phyloP scores from a whole-genome alignment of 495 filamentous ascomycete genomes.

The Sordaria brevicollis region DNA sequence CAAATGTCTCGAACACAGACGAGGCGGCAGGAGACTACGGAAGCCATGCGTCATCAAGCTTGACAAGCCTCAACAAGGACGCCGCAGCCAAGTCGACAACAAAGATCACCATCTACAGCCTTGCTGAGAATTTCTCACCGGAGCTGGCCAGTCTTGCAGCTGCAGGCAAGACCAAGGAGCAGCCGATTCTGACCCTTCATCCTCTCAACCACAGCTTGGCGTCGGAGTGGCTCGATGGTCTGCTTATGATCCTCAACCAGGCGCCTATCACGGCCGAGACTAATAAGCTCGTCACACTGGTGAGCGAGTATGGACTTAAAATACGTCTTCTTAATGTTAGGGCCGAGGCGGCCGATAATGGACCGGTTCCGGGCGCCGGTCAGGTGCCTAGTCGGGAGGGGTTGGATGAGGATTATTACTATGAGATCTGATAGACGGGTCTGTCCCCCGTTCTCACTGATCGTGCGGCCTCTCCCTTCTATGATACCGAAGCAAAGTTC shows the following conservation, averaged over 20 bases:
- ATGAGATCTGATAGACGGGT: slow-evolving; percentile 33
- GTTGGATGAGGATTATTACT: slow-evolving; percentile 60
- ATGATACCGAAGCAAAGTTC: background rate
- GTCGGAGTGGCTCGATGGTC: slow-evolving; percentile 92
- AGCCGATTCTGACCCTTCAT: slow-evolving; percentile 67
- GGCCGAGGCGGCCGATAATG: slow-evolving; percentile 61
- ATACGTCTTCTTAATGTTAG: slow-evolving; percentile 87
- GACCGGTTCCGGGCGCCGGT: slow-evolving; percentile 37
- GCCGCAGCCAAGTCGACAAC: slow-evolving; percentile 45
- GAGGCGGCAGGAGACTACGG: slow-evolving; percentile 13
- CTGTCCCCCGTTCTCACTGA: slow-evolving; percentile 1
- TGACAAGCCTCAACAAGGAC: slow-evolving; percentile 19
- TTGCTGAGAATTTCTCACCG: slow-evolving; percentile 25
- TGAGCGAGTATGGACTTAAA: slow-evolving; percentile 84
- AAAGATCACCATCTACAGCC: slow-evolving; percentile 87
- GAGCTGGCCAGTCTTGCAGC: background rate
- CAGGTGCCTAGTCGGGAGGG: slow-evolving; percentile 50
- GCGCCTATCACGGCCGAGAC: slow-evolving; percentile 96
- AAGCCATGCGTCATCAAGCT: slow-evolving; percentile 10
- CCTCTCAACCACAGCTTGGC: slow-evolving; percentile 73
- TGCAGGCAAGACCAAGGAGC: slow-evolving; percentile 30
- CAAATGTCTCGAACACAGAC: slow-evolving; percentile 65
- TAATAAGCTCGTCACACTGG: slow-evolving; percentile 71
- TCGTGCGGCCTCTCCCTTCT: background rate
- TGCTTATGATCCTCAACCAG: slow-evolving; percentile 92